Evolutionary conservation across 345 rosid species (phyloP).

Genomic region (Euphorbia pulcherrima): DNA sequence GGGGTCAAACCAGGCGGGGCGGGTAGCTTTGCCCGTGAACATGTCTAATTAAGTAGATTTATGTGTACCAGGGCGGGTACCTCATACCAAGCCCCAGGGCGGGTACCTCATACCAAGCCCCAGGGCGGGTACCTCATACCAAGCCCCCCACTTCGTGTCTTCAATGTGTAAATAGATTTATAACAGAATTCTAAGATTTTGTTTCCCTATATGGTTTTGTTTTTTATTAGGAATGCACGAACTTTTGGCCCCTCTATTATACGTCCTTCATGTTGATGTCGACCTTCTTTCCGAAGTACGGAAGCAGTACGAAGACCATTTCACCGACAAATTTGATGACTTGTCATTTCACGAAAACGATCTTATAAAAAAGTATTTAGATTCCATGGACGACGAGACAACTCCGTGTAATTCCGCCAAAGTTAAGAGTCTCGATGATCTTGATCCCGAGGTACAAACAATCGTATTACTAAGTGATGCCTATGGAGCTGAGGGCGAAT

Average conservation of each 20-base stretch:
- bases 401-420: constrained; percentile 48
- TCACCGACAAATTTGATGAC: constrained; percentile 83
- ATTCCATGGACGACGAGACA: constrained; percentile 52
- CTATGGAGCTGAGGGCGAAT: constrained; percentile 97
- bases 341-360: constrained; percentile 73
- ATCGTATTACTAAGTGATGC: constrained; percentile 72
- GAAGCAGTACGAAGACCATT: constrained; percentile 71
- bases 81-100: too few species aligned
- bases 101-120: too few species aligned
- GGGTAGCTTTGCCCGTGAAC: too few species aligned
- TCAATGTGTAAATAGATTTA: not conserved
- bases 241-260: constrained; percentile 86
- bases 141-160: too few species aligned
- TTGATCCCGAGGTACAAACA: constrained; percentile 74
- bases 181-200: constrained; percentile 2
- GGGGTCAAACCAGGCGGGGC: too few species aligned
- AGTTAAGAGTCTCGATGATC: constrained; percentile 60
- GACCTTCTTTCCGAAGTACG: constrained; percentile 78
- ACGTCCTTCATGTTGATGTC: constrained; percentile 85
- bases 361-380: constrained; percentile 56
- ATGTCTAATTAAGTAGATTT: too few species aligned
- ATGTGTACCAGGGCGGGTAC: too few species aligned
- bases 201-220: constrained; percentile 6
- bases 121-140: too few species aligned
- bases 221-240: constrained; percentile 83